Conservation (phyloP, 2,329 filamentous ascomycete genomes). For the Nectriaceae sp. region DNA sequence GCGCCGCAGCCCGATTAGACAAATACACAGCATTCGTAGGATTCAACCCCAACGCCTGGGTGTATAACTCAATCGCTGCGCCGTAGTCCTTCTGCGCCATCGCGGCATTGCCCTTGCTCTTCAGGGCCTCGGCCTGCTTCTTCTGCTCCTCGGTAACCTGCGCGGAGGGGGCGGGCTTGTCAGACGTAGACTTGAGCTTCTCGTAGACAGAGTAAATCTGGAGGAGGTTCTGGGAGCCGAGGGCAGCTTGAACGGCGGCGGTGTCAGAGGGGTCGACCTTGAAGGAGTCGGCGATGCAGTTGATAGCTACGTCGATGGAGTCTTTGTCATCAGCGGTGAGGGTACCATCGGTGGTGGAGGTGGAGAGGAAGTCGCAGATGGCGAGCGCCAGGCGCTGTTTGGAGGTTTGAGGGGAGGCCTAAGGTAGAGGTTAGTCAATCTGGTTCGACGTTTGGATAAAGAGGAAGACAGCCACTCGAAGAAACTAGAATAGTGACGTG, state of each 20-base stretch:
- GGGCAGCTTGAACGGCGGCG: conserved; percentile 70
- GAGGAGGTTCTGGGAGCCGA: conserved; percentile 84
- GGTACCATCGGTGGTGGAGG: conserved; percentile 84
- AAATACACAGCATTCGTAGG: conserved; percentile 94
- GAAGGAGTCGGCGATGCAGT: conserved; percentile 94
- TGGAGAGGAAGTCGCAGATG: conserved; percentile 91
- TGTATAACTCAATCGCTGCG: conserved; percentile 82
- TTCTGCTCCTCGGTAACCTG: conserved; percentile 58
- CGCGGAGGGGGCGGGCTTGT: conserved; percentile 42
- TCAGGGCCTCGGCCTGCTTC: conserved; percentile 83
- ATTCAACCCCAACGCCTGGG: conserved; percentile 77
- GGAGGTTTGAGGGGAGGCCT: conserved; percentile 46
- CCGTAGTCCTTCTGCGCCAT: conserved; percentile 94
- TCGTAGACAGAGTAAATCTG: conserved; percentile 96
- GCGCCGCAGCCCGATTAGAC: conserved; percentile 93
- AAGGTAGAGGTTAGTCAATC: background rate
- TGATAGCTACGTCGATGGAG: conserved; percentile 89
- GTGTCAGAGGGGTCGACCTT: conserved; percentile 85
- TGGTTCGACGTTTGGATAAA: too few relatives aligned
- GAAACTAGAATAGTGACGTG: too few relatives aligned
- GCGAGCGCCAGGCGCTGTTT: conserved; percentile 92
- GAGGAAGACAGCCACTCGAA: too few relatives aligned
- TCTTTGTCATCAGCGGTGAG: conserved; percentile 86
- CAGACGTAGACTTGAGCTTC: conserved; percentile 69
- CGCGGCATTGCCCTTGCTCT: conserved; percentile 87